Conservation (phyloP, 768 basidiomycete genomes). For the Pleurotus djamor region DNA sequence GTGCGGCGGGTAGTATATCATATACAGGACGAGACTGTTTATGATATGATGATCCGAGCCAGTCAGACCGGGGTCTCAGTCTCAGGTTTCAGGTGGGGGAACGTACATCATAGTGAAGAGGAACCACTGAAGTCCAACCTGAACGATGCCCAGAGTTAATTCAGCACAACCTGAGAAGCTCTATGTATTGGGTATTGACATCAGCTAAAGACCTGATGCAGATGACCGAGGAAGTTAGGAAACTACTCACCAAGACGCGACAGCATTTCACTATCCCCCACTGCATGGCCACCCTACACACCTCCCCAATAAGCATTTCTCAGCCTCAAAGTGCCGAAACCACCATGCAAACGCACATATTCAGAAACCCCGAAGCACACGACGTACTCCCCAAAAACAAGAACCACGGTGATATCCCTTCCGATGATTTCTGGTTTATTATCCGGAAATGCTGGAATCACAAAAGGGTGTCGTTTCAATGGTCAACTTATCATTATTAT, state of each 20-base stretch:
- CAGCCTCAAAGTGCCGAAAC: background rate
- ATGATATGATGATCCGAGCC: background rate
- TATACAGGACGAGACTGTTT: conserved; percentile 82
- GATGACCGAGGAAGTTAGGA: too few species aligned
- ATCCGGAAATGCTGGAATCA: conserved; percentile 72
- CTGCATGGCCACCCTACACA: conserved; percentile 74
- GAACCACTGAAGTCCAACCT: conserved; percentile 82
- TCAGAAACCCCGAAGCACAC: conserved; percentile 79
- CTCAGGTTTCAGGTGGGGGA: background rate
- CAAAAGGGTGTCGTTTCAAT: background rate
- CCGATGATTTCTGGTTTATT: conserved; percentile 71
- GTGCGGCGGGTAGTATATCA: conserved; percentile 87
- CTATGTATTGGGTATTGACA: conserved; percentile 30
- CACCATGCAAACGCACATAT: conserved; percentile 54
- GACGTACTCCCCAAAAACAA: conserved; percentile 87
- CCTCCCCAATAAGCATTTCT: conserved; percentile 10
- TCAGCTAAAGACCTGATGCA: background rate
- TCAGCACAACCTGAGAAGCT: conserved; percentile 72
- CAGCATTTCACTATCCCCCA: conserved; percentile 86
- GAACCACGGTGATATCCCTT: conserved; percentile 93
- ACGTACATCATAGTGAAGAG: conserved; percentile 83
- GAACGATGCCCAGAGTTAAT: conserved; percentile 76
- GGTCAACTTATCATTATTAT: background rate
- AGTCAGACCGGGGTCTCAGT: too few species aligned
- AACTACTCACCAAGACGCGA: conserved; percentile 58